These are phyloP conservation scores for Emmonsiellopsis sp. DNA, from an alignment of 2,329 filamentous ascomycete species.

Conservation along the genomic window DNA sequence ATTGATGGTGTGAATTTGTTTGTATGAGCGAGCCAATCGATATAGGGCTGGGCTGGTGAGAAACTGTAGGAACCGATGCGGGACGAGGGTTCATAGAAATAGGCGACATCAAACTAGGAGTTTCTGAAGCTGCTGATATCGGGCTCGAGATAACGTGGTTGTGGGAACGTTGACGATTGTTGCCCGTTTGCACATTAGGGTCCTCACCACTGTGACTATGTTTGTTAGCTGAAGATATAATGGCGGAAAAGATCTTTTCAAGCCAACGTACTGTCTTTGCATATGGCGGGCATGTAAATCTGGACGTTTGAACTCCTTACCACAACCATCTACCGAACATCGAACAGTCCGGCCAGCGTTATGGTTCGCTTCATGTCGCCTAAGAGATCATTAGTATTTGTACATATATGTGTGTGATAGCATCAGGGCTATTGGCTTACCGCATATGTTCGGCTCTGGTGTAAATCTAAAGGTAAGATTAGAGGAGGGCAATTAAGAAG, in stretches of 20 bases:
- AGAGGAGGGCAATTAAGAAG: conserved; percentile 3
- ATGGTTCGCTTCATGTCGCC: conserved; percentile 43
- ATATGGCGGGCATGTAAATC: conserved; percentile 40
- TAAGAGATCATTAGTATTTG: conserved; percentile 10
- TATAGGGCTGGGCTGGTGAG: not conserved
- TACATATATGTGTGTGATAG: not conserved
- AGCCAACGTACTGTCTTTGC: conserved; percentile 35
- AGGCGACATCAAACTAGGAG: not conserved
- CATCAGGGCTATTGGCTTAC: conserved; percentile 13
- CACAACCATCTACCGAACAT: conserved; percentile 35
- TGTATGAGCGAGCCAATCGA: conserved; percentile 2
- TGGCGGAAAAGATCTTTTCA: not conserved
- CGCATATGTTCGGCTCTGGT: conserved; percentile 41
- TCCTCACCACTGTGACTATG: not conserved
- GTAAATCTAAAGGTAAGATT: conserved; percentile 30
- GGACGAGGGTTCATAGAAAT: not conserved
- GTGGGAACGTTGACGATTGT: not conserved
- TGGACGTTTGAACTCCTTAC: conserved; percentile 39
- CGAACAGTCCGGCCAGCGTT: conserved; percentile 37
- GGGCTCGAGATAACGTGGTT: not conserved
- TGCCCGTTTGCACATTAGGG: not conserved
- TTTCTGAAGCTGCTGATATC: not conserved
- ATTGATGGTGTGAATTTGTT: not conserved
- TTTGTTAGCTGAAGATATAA: not conserved
- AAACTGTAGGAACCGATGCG: not conserved